Base-by-base conservation (phyloP, 2,329 filamentous ascomycete genomes). In the Proliferodiscus dingleyae region DNA sequence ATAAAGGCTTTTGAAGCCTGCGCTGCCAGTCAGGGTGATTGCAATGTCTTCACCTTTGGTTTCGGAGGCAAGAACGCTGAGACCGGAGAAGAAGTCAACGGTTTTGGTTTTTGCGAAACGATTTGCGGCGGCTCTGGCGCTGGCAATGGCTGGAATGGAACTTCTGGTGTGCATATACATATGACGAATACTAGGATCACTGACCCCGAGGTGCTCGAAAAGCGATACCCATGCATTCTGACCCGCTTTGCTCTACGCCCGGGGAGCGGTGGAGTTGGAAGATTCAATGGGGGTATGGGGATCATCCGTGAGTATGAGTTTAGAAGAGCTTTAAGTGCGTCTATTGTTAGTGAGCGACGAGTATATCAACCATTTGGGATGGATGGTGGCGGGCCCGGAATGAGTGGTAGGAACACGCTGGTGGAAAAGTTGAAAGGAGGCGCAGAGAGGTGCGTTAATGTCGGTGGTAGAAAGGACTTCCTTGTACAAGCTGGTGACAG, bases 151-250 rank as follows among this genome's bases (percentile, higher is more conserved):
- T 89, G 85, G 85, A 71, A 83, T 49, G 87, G 86, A 32, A 81
- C 83, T 7, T 78, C 72, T 42, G 86, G 85, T 21, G 85, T 90
- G n/a, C 85, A 91, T 62, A 83, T 79, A 2, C 85, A 91, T 66
- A 89, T 89, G 83, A 91, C 87, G 6, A 91, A 91, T 64, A 91
- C 86, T 1, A 75, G 85, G n/a, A 90, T 89, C 59, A 89, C 87
- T 0, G 87, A 91, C 61, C 74, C 82, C 0, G 87, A 91, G 61
- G 76, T 89, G 13, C 85, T 90, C 51, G 87, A 91, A 67, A 74
- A 83, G 28, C 69, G 86, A 6, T 89, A 89, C 56, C 85, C 85
- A 0, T 83, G 88, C 2, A 64, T 91, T 1, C 67, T 91, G 22
- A 73, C 81, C 3, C 74, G 84, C 53, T 90, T 89, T 62, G 71